Conservation (phyloP, 306 rosid genomes). For the Medicago arabica region DNA sequence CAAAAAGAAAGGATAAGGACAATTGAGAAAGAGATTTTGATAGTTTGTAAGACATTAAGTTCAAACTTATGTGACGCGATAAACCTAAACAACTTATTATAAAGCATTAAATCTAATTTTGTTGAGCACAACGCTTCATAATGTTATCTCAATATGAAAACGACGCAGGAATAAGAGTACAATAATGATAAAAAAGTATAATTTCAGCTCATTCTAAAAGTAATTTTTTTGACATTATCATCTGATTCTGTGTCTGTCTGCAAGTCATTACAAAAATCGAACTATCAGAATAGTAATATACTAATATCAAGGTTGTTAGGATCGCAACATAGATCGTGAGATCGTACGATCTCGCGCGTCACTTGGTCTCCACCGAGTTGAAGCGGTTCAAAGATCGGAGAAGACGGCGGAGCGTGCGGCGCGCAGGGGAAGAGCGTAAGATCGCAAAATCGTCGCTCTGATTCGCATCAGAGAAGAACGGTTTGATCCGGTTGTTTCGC, state of each 20-base stretch:
- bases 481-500: no score
- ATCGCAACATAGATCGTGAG: no score
- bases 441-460: no score
- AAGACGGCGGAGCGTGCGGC: no score
- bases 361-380: no score
- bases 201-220: background rate
- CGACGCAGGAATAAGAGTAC: constrained; percentile 3
- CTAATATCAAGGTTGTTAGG: no score
- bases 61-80: constrained; percentile 20
- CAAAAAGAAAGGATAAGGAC: constrained; percentile 13
- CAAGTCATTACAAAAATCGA: background rate
- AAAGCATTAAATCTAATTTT: constrained; percentile 28
- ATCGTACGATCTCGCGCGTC: no score
- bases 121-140: constrained; percentile 20
- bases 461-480: no score
- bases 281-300: background rate
- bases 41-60: constrained; percentile 11
- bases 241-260: background rate
- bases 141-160: constrained; percentile 21
- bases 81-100: constrained; percentile 14
- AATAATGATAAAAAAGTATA: constrained; percentile 13
- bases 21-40: constrained; percentile 7
- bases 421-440: no score
- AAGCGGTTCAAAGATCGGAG: no score
- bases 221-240: background rate